Evolutionary conservation across 129 eudicot genomes (phyloP), one percentile per base, ranked within the genome.

Genomic region (Glebionis coronaria): DNA sequence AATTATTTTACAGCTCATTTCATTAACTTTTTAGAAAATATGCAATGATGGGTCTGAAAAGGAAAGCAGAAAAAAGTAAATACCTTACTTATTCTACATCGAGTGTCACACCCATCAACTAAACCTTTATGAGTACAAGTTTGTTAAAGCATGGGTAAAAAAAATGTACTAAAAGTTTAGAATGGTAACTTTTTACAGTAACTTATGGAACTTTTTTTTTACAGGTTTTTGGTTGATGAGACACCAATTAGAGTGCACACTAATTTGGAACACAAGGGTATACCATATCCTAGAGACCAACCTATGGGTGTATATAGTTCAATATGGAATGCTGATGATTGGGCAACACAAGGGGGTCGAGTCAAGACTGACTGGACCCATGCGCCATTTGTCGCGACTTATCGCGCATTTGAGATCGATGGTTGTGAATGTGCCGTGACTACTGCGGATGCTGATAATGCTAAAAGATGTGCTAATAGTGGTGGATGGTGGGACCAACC

Each of bases 301-400:
- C 71, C 96, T 12, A 92, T 92, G 98, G 96, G 96, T 23, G 96
- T 92, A 12, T 92, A 92, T 62, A 92, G 98, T 71, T 92, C 98
- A 4, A 92, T 92, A 23, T 92, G 98, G 98, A 92, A 92, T 67
- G 98, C 98, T 0, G 98, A 92, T 45, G 98, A 92, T 56, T 92
- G 98, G 98, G 98, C 98, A 44, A 91, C 97, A 8, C 97, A 91
- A 73, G 97, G 97, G 13, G 97, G 97, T 2, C 76, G 86, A 55
- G 98, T 92, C 5, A 92, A 92, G 74, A 92, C 96, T 0, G 88
- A 92, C 31, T 92, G 98, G 98, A 72, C 81, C 45, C 98, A 92
- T 23, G 96, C 96, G 12, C 98, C 98, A 0, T 92, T 92, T 52
- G 61, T 85, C 3, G 95, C 98, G 12, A 70, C 96, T 7, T 92